Base-by-base conservation (phyloP, 148 eudicot species). In the Vaccinium darrowii region DNA sequence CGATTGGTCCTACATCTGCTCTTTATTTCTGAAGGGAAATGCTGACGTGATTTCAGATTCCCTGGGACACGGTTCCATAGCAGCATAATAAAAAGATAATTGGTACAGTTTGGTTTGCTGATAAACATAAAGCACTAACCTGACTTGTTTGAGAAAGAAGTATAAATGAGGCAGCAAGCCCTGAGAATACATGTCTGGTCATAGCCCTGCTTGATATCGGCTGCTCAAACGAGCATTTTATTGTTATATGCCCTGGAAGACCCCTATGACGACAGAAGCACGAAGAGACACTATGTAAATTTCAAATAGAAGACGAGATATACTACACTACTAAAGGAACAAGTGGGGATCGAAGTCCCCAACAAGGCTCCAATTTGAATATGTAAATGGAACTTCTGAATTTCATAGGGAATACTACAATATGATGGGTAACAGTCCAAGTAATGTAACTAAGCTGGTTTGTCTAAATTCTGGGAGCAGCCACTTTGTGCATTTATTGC, bases 111-210 rank as follows among this genome's bases (percentile, higher is more conserved):
- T 65, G 53, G 33, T 39, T 13, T 6, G 8, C 33, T 39, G 76
- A 52, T n/a, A 47, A 27, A 67, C 79, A 69, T 10, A 67, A 85
- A 81, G 81, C 81, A 92, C 95, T 77, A 81, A 96, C 99, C 95
- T 88, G 89, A 87, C 84, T 88, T n/a, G 91, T 78, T 81, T 90
- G 98, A 52, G 99, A 92, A 76, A 96, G 82, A 81, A 93, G 74
- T 69, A 95, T 58, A 72, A 91, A 82, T 78, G 98, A 95, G 67
- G 95, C 94, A 58, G 93, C 92, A 76, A 95, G 89, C 62, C 96
- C 98, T 47, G 99, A 88, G 23, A 93, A 72, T 77, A 93, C 83
- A 85, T 88, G 91, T 88, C 88, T 92, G 51, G 90, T 75, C 69
- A 90, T 88, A 62, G 86, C 84, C 69, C 84, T 89, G 57, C 76